Base-by-base conservation (phyloP, 2,329 filamentous ascomycete species). In the Penicillium sp. region DNA sequence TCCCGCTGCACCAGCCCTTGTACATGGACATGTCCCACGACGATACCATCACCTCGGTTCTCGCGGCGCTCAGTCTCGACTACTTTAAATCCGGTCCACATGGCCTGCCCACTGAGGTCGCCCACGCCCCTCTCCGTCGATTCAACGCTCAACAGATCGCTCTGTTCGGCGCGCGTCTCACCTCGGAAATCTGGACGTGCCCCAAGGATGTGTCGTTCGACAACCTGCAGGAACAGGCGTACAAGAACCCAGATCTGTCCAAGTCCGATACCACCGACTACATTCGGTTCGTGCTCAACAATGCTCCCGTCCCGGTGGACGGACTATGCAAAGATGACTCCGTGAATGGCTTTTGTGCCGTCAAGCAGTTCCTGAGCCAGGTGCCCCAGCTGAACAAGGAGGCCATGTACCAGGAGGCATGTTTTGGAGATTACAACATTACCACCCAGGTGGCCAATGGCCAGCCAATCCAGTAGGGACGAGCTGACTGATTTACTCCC, bases 131-230 rank as follows among this genome's bases (percentile, higher is more conserved):
- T 1, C 53, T 70, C n/a, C 64, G 72, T 2, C 67, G 66, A 35
- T 78, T 78, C 58, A 62, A 68, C n/a, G 61, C 79, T 11, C 72
- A 70, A 1, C 53, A 73, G 31, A 46, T 79, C 29, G 76, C 75
- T 0, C 77, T 76, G 1, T 79, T 79, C 43, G 75, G 73, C 13
- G 76, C 69, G 3, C 69, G 73, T 16, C 63, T 80, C 20, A 63
- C 76, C 36, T 76, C 76, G 1, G 77, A 80, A 57, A 68, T 77
- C 17, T 74, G 78, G 45, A 74, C 72, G 14, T 79, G 76, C 50
- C 58, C 63, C 3, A 43, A 48, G 1, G 25, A 41, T 3, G 27
- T 34, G 2, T 32, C 36, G 1, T 47, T 57, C 7, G 29, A 64
- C 1, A 45, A 70, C 35, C 72, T 76, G 0, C 51, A 51, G 4